Evolutionary conservation across 139 green algal genomes (phyloP).

Genomic region (Spirogloea muscicola): DNA sequence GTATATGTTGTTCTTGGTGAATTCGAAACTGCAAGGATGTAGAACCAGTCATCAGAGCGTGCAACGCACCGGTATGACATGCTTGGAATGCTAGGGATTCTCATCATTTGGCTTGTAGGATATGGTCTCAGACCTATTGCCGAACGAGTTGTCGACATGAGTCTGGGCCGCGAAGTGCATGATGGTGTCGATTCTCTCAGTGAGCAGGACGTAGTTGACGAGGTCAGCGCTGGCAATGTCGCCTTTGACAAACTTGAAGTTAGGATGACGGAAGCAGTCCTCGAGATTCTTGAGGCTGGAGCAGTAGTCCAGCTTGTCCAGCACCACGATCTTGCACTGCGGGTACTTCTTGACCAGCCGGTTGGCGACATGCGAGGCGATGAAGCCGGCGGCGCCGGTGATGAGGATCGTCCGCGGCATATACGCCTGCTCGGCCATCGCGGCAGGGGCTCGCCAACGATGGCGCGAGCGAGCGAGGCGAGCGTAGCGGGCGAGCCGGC

Average conservation of each 20-base stretch:
- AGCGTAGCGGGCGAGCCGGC: too few species aligned
- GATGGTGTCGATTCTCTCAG: constrained; percentile 90
- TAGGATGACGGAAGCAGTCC: constrained; percentile 54
- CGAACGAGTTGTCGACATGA: constrained; percentile 98
- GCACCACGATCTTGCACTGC: constrained; percentile 85
- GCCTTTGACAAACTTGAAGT: constrained; percentile 95
- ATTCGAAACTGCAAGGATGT: constrained; percentile 52
- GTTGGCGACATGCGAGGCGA: constrained; percentile 47
- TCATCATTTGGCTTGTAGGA: too few species aligned
- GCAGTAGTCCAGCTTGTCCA: constrained; percentile 98
- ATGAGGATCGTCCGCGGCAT: constrained; percentile 35
- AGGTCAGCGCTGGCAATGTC: constrained; percentile 89
- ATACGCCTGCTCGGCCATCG: constrained; percentile 32
- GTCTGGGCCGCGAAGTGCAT: constrained; percentile 98
- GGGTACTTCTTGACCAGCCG: constrained; percentile 62
- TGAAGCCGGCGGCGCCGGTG: constrained; percentile 44
- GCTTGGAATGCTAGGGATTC: too few species aligned
- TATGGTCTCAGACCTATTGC: too few species aligned
- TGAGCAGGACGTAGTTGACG: constrained; percentile 74
- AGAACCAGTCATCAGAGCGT: too few species aligned
- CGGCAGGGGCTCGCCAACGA: too few species aligned
- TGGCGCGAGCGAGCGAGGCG: too few species aligned
- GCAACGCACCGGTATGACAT: too few species aligned
- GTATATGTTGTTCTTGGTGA: constrained; percentile 90
- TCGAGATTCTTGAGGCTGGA: constrained; percentile 81